Evolutionary conservation across 345 rosid species (phyloP).

Genomic region (Nasturtium officinale): DNA sequence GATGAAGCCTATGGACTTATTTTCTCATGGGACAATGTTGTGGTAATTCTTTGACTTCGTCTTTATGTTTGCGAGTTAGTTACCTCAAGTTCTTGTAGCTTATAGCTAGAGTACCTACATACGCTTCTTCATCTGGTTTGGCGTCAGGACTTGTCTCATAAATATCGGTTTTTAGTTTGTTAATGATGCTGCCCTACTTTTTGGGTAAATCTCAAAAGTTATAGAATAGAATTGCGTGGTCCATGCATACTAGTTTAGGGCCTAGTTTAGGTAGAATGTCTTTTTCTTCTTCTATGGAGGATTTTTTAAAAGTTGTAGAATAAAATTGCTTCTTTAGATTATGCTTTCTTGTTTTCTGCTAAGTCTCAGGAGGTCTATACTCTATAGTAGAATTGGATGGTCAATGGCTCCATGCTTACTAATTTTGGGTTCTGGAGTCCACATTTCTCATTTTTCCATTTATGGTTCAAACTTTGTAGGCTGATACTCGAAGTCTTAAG

Average conservation of each 20-base stretch:
- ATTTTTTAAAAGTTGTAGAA: not conserved
- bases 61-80: conserved; percentile 23
- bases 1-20: conserved; percentile 97
- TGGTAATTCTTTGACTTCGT: conserved; percentile 54
- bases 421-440: not conserved
- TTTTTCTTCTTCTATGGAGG: conserved; percentile 3
- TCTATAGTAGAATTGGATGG: not conserved
- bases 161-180: not conserved
- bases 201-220: conserved; percentile 5
- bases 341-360: conserved; percentile 1
- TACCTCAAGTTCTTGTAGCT: conserved; percentile 11
- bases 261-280: not conserved
- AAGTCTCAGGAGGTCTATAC: not conserved
- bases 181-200: not conserved
- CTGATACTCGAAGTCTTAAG: conserved; percentile 73
- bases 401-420: conserved; percentile 8
- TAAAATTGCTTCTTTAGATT: not conserved
- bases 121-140: too few relatives aligned
- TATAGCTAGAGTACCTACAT: too few relatives aligned
- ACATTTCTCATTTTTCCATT: not conserved
- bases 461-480: conserved; percentile 54
- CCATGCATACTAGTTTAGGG: conserved; percentile 1
- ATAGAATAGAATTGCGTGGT: conserved; percentile 4
- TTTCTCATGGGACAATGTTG: conserved; percentile 97
- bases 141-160: too few relatives aligned